A percentile compares a stretch with the other conserved stretches of the same genome.
Conservation (phyloP, 345 rosid genomes). For the Populus davidiana region DNA sequence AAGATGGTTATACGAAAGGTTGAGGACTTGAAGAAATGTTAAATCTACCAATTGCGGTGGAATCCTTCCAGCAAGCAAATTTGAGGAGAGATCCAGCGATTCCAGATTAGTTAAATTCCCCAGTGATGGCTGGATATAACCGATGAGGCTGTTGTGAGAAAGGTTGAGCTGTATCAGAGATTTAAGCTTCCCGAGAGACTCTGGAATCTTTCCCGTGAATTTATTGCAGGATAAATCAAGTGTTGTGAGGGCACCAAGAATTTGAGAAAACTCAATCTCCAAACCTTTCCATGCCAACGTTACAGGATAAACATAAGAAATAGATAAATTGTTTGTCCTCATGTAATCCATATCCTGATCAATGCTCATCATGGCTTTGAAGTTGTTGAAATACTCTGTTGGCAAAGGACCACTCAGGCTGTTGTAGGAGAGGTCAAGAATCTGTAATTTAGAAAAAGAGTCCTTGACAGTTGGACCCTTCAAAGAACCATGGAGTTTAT, state of each 20-base stretch:
- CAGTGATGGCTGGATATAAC: no score
- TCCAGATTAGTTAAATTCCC: no score
- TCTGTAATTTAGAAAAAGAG: conserved; percentile 18
- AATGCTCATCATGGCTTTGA: not conserved
- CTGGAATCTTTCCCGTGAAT: conserved; percentile 24
- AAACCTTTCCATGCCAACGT: conserved; percentile 10
- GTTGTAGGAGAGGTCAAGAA: conserved; percentile 31
- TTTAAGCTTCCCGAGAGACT: no score
- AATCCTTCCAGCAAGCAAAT: no score
- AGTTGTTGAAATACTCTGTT: not conserved
- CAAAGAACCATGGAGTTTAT: conserved; percentile 21
- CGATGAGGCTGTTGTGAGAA: no score
- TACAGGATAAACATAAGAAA: not conserved
- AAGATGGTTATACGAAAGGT: no score
- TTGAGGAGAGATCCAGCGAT: no score
- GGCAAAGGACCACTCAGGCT: conserved; percentile 29
- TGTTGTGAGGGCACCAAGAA: not conserved
- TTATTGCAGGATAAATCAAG: conserved; percentile 28
- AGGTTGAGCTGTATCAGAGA: no score
- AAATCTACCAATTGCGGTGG: no score
- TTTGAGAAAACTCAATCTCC: not conserved
- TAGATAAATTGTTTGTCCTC: not conserved
- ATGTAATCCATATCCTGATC: not conserved
- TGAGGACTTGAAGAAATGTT: no score
- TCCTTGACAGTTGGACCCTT: accelerated